A percentile compares a stretch with the other conserved stretches of the same genome.
Conservation (phyloP, 345 rosid species). For the Pistacia atlantica region DNA sequence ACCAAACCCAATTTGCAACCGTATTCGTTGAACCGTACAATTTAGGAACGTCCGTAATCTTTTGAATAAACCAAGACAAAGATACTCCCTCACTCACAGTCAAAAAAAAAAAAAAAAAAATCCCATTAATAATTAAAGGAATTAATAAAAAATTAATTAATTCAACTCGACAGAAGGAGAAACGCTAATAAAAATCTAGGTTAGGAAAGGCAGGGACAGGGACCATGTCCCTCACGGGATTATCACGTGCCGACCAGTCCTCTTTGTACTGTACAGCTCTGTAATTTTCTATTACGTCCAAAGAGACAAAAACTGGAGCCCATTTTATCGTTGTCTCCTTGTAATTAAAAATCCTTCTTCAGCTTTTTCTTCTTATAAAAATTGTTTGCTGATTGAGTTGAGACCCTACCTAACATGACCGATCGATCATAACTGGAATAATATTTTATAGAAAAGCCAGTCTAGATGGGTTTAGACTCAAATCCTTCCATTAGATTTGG, state of each 20-base stretch:
- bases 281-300: slow-evolving; percentile 23
- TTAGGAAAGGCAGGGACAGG: neutral
- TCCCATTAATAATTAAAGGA: neutral
- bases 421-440: no score
- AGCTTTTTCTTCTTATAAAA: neutral
- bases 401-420: neutral
- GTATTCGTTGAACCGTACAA: slow-evolving; percentile 21
- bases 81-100: slow-evolving; percentile 1
- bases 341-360: neutral
- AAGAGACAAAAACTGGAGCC: slow-evolving; percentile 25
- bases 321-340: slow-evolving; percentile 2
- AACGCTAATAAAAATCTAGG: slow-evolving; percentile 22
- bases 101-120: neutral
- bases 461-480: no score
- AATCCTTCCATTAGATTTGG: no score
- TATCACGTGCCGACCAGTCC: slow-evolving; percentile 29
- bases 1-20: neutral
- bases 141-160: no score
- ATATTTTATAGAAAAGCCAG: no score
- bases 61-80: slow-evolving; percentile 38
- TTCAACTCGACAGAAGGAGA: neutral
- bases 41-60: slow-evolving; percentile 16
- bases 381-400: neutral
- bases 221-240: slow-evolving; percentile 17
- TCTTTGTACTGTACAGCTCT: slow-evolving; percentile 19